These are phyloP conservation scores for Trypanosoma avium DNA, from an alignment of 208 protist species.

Conservation along the genomic window DNA sequence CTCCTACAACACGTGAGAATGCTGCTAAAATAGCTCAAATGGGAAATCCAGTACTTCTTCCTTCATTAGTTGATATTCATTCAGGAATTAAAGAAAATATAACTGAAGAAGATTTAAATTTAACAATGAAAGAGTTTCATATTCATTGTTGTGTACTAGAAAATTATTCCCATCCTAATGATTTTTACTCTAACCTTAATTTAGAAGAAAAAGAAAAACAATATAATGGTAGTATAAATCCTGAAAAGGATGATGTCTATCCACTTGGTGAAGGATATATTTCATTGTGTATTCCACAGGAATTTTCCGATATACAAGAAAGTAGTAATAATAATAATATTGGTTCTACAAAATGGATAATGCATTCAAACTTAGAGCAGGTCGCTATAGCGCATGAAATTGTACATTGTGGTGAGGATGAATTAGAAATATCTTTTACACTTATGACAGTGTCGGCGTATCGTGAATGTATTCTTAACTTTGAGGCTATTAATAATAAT, in stretches of 20 bases:
- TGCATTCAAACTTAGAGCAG: constrained; percentile 10
- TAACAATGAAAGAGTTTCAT: not conserved
- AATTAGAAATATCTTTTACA: constrained; percentile 14
- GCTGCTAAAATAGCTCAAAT: constrained; percentile 10
- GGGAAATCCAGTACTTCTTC: constrained; percentile 8
- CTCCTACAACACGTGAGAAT: not conserved
- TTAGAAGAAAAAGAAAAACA: not conserved
- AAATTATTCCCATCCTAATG: no score
- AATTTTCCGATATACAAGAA: not conserved
- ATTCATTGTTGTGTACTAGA: constrained; percentile 5
- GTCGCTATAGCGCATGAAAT: not conserved
- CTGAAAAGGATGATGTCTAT: not conserved
- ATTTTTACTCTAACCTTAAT: no score
- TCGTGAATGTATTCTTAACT: constrained; percentile 7
- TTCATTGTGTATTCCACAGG: not conserved
- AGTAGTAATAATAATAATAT: not conserved
- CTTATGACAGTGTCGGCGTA: constrained; percentile 12
- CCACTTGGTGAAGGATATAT: constrained; percentile 9
- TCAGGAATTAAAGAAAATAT: not conserved
- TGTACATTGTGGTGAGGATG: constrained; percentile 1
- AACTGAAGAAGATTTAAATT: not conserved
- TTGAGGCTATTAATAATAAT: not conserved
- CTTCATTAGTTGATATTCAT: not conserved
- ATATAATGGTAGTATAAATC: not conserved
- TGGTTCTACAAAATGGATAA: constrained; percentile 6